A percentile compares a stretch with the other conserved stretches of the same genome.
phyloP scores from a whole-genome alignment of 2,329 filamentous ascomycete genomes.

The Pestalotiopsis sp. region DNA sequence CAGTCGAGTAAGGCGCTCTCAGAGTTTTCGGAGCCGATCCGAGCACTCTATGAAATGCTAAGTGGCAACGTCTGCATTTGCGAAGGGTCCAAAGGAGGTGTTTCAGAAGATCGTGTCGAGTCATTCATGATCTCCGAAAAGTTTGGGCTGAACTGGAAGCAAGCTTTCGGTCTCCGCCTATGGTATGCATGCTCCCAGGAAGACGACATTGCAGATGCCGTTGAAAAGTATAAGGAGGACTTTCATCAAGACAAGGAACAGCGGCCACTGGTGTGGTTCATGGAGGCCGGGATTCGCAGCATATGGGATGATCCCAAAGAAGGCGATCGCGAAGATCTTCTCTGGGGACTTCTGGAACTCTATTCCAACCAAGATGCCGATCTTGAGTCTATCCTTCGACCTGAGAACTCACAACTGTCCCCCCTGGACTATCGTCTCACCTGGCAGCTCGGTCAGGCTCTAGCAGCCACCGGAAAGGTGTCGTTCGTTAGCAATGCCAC shows the following conservation, averaged over 20 bases:
- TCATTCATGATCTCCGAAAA: constrained; percentile 81
- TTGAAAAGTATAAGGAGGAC: constrained; percentile 73
- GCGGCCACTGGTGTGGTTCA: constrained; percentile 71
- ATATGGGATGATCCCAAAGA: constrained; percentile 62
- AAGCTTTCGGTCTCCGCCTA: constrained; percentile 85
- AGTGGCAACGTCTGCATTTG: constrained; percentile 85
- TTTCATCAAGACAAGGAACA: constrained; percentile 71
- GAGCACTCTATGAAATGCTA: constrained; percentile 86
- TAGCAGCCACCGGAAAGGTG: constrained; percentile 51
- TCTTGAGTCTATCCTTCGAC: constrained; percentile 71
- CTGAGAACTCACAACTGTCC: constrained; percentile 74
- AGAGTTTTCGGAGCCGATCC: constrained; percentile 81
- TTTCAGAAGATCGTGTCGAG: constrained; percentile 76
- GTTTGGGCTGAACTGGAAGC: constrained; percentile 89
- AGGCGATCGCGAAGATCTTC: constrained; percentile 68
- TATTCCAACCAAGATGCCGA: constrained; percentile 63
- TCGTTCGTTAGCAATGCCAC: constrained; percentile 54
- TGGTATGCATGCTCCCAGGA: constrained; percentile 78
- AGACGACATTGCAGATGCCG: constrained; percentile 70
- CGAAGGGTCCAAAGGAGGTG: constrained; percentile 70
- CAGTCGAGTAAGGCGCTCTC: constrained; percentile 78
- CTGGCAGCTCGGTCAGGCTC: constrained; percentile 80
- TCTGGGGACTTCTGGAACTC: constrained; percentile 85
- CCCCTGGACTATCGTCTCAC: constrained; percentile 73
- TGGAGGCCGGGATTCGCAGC: constrained; percentile 56